phyloP scores from a whole-genome alignment of 192 early-diverging fungal species.

The Backusella tuberculispora region DNA sequence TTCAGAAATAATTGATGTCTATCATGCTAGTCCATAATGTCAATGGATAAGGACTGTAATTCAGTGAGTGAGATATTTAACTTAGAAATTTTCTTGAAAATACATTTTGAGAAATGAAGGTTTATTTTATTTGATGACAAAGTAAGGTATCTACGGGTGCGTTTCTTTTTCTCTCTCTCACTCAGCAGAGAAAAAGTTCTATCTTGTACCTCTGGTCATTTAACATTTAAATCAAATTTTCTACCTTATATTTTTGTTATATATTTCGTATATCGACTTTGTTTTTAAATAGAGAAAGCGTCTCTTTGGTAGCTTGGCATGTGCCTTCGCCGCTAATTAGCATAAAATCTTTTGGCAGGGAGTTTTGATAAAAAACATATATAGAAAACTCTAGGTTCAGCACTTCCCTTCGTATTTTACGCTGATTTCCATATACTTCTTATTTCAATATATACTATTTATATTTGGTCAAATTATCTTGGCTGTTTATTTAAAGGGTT shows the following conservation, averaged over 20 bases:
- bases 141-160: conserved; percentile 12
- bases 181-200: conserved; percentile 15
- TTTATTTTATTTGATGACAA: conserved; percentile 18
- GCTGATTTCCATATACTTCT: no score
- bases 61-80: conserved; percentile 23
- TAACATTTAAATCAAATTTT: conserved; percentile 20
- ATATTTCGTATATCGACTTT: background rate
- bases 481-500: no score
- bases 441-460: no score
- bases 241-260: conserved; percentile 11
- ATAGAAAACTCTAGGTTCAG: no score
- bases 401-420: no score
- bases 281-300: background rate
- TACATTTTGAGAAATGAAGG: conserved; percentile 19
- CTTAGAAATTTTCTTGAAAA: conserved; percentile 1
- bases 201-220: conserved; percentile 10
- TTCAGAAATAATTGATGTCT: conserved; percentile 1
- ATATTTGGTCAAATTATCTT: no score
- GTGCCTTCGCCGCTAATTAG: conserved; percentile 6
- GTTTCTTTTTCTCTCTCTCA: conserved; percentile 23
- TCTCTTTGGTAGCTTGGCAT: conserved; percentile 12
- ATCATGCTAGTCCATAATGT: conserved; percentile 16
- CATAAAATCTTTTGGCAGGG: no score
- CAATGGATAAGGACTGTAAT: conserved; percentile 17
- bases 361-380: no score